A percentile compares a stretch with the other conserved stretches of the same genome.
These are phyloP conservation scores for Alternaria sp. DNA, from an alignment of 2,329 filamentous ascomycete species.

Conservation along the genomic window DNA sequence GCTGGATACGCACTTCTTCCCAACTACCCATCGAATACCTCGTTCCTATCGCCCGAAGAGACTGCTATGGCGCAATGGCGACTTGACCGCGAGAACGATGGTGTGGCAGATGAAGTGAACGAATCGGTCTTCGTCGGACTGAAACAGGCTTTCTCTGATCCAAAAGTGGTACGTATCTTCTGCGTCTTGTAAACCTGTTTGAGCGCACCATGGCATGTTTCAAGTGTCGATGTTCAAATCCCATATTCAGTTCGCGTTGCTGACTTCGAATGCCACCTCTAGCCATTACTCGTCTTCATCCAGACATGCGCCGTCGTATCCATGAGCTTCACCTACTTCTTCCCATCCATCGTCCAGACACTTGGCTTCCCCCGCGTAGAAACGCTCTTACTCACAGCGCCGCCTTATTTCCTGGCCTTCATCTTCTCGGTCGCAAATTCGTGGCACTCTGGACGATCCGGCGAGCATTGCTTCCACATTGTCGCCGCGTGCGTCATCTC, in stretches of 20 bases:
- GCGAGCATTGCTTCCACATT: conserved; percentile 60
- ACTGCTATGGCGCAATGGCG: conserved; percentile 26
- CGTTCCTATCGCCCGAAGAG: conserved; percentile 48
- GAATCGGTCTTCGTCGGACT: conserved; percentile 48
- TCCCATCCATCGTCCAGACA: conserved; percentile 66
- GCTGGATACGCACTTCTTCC: conserved; percentile 55
- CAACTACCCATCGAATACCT: conserved; percentile 57
- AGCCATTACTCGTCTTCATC: conserved; percentile 50
- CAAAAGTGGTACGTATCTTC: conserved; percentile 48
- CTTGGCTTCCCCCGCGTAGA: conserved; percentile 61
- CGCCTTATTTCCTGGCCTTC: conserved; percentile 65
- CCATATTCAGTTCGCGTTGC: too few relatives aligned
- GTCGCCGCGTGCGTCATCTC: conserved; percentile 23
- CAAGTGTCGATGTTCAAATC: too few relatives aligned
- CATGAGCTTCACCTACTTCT: conserved; percentile 66
- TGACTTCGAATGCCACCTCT: not conserved
- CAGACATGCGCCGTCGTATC: conserved; percentile 59
- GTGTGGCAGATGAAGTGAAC: conserved; percentile 20
- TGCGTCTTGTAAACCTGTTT: too few relatives aligned
- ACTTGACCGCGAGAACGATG: conserved; percentile 26
- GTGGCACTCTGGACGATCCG: conserved; percentile 60
- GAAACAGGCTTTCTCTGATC: conserved; percentile 57
- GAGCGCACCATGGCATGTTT: too few relatives aligned
- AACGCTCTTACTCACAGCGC: conserved; percentile 64
- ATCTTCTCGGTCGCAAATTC: conserved; percentile 63